Base-by-base conservation (phyloP, 75 land plant species). In the Pinus taeda region DNA sequence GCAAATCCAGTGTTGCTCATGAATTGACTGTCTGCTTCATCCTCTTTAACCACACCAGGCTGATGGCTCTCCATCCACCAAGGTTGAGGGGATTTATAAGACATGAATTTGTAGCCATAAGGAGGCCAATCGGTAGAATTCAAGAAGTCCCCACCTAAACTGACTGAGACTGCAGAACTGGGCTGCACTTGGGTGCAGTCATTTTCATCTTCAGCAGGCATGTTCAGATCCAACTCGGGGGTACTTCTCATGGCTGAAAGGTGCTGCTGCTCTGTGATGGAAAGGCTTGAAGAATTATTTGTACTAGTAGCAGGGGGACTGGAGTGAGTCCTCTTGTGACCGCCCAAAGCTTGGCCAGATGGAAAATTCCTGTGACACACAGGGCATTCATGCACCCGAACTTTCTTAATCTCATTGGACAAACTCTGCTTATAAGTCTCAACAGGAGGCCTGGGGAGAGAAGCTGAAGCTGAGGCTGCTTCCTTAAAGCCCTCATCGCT, bases 271-370 rank as follows among this genome's bases (percentile, higher is more conserved):
- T 75, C 76, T 2, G 36, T 18, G 37, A 61, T 39, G 63, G 60
- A 18, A 75, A 59, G 5, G 62, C 30, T 15, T 22, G 62, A 20
- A 5, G 37, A 22, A 17, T 57, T 39, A 22, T 42, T 14, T 20
- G 15, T 18, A 45, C 26, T 13, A 4, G 14, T 29, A 30, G 24
- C 39, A 26, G 61, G 53, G 7, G 69, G 57, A 53, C 9, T 57
- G 22, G 61, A 70, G 69, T 89, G 91, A 24, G 85, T 73, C 70
- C 91, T 79, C 74, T 87, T 85, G 87, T 91, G 93, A 3, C 93
- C 93, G 49, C 91, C 93, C 20, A 91, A 81, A 1, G 93, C 93
- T 74, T 91, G 93, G 7, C 90, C 91, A 18, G 92, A 84, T 13
- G 76, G 22, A 62, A 91, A 91, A 13, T 82, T 79, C 74, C 93